These are phyloP conservation scores for Nepenthes alata DNA, from an alignment of 179 eudicot species.

Conservation along the genomic window DNA sequence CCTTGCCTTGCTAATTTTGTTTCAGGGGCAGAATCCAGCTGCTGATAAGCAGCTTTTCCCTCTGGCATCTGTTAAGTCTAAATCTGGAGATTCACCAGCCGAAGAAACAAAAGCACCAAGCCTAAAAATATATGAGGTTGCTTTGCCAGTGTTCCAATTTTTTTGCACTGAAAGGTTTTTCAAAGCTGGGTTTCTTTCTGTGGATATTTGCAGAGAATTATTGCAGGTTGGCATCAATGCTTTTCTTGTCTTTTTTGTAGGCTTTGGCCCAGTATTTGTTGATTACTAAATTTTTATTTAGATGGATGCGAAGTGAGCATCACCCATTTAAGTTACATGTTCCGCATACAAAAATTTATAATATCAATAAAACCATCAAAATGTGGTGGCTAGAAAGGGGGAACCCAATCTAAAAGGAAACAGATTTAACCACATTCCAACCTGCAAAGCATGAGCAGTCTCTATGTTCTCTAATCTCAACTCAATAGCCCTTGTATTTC, in stretches of 20 bases:
- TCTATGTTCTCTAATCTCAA: too few species aligned
- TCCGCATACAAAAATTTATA: too few species aligned
- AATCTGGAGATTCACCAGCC: constrained; percentile 28
- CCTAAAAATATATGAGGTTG: constrained; percentile 48
- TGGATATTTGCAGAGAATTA: constrained; percentile 64
- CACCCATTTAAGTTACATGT: too few species aligned
- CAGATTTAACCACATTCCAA: too few species aligned
- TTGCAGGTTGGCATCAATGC: constrained; percentile 51
- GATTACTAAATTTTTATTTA: background rate
- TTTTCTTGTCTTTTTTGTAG: constrained; percentile 6
- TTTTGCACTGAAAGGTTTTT: constrained; percentile 62
- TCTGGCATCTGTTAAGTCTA: constrained; percentile 28
- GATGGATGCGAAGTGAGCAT: too few species aligned
- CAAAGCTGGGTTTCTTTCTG: constrained; percentile 45
- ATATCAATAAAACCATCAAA: too few species aligned
- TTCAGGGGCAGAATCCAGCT: constrained; percentile 56
- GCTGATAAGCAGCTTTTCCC: constrained; percentile 38
- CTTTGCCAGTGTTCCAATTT: constrained; percentile 65
- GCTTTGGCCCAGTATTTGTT: background rate
- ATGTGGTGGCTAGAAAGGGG: too few species aligned
- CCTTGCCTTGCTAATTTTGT: constrained; percentile 64
- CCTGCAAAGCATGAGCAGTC: too few species aligned
- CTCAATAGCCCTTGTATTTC: too few species aligned
- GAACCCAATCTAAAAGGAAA: too few species aligned
- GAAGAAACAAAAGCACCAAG: constrained; percentile 35